phyloP scores from a whole-genome alignment of 2,329 filamentous ascomycete species.

The Zasmidium angulare region DNA sequence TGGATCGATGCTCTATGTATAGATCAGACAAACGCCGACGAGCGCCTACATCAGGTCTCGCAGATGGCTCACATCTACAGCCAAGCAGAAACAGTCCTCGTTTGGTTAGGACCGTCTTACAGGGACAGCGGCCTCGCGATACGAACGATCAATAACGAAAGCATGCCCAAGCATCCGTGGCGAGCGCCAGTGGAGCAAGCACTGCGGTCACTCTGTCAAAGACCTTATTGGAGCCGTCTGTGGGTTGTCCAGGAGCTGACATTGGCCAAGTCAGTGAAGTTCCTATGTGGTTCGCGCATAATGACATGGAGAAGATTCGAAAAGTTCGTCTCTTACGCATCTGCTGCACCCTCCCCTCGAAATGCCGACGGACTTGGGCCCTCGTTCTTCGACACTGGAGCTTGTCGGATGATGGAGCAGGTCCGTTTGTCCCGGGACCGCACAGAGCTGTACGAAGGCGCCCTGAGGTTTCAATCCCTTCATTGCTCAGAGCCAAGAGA shows the following conservation, averaged over 20 bases:
- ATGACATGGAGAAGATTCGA: neutral
- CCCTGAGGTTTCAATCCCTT: neutral
- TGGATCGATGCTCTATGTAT: conserved; percentile 42
- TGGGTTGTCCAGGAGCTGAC: neutral
- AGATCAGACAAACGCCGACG: conserved; percentile 30
- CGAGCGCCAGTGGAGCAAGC: neutral
- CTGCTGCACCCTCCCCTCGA: neutral
- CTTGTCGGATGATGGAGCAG: neutral
- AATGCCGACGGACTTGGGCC: neutral
- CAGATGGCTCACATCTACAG: conserved; percentile 40
- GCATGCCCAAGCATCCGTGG: neutral
- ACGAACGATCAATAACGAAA: neutral
- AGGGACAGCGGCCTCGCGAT: neutral
- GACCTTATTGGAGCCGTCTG: neutral
- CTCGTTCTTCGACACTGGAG: neutral
- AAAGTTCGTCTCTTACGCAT: neutral
- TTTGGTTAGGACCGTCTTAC: conserved; percentile 12
- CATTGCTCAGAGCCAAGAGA: conserved; percentile 4
- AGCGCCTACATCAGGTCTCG: conserved; percentile 37
- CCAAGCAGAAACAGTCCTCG: conserved; percentile 3
- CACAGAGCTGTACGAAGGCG: neutral
- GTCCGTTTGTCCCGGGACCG: neutral
- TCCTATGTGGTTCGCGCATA: neutral
- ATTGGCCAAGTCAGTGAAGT: neutral
- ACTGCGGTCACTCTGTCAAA: neutral